Conservation (phyloP, 805 yeast genomes). For the Hanseniaspora taiwanica region DNA sequence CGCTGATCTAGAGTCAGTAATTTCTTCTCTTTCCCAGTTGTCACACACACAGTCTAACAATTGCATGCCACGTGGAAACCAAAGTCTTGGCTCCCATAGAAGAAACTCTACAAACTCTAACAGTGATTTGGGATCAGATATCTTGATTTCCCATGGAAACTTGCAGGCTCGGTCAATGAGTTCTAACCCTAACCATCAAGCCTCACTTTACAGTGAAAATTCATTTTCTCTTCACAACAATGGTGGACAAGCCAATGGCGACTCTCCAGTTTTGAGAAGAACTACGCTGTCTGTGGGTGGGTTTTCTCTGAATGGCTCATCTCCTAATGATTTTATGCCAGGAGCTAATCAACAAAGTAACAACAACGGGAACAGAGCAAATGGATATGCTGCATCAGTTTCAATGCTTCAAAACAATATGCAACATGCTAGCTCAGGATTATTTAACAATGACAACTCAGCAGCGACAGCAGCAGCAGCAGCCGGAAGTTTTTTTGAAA, state of each 20-base stretch:
- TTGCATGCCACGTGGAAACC: constrained; percentile 4
- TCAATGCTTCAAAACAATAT: background rate
- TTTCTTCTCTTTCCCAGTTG: constrained; percentile 24
- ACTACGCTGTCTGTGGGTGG: constrained; percentile 21
- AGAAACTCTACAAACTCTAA: constrained; percentile 18
- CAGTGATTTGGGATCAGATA: constrained; percentile 12
- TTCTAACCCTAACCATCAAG: constrained; percentile 1
- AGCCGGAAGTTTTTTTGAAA: constrained; percentile 21
- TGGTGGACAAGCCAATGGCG: constrained; percentile 2
- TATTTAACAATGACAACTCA: background rate
- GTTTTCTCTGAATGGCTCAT: constrained; percentile 5
- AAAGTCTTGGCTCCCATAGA: constrained; percentile 21
- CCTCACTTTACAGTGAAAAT: background rate
- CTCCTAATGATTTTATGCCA: background rate
- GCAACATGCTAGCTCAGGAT: background rate
- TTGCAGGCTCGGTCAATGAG: background rate
- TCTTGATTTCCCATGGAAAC: constrained; percentile 1
- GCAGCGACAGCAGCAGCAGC: background rate
- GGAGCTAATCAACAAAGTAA: background rate
- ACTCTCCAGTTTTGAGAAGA: constrained; percentile 15
- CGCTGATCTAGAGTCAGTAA: constrained; percentile 23
- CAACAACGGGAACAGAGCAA: background rate
- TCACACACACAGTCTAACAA: constrained; percentile 12
- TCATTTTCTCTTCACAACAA: background rate
- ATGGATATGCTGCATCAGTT: constrained; percentile 1